A percentile compares a stretch with the other conserved stretches of the same genome.
phyloP scores from a whole-genome alignment of 352 stramenopile species.

The Aphanomyces euteiches region DNA sequence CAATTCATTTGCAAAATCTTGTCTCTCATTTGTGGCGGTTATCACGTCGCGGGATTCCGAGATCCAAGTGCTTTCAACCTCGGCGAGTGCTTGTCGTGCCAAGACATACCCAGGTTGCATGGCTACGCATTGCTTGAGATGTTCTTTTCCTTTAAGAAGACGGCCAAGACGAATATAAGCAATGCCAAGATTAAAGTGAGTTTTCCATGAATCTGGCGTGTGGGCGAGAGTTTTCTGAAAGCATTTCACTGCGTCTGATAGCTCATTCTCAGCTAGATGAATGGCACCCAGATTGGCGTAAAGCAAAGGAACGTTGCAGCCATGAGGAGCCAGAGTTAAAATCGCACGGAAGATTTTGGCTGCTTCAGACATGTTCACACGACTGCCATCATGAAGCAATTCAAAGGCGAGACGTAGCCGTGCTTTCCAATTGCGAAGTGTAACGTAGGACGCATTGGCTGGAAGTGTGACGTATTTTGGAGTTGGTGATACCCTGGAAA shows the following conservation, averaged over 20 bases:
- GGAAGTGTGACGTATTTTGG: neutral
- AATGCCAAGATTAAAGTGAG: slow-evolving; percentile 19
- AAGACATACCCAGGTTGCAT: neutral
- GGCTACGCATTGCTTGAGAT: neutral
- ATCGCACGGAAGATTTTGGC: slow-evolving; percentile 21
- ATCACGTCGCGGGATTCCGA: neutral
- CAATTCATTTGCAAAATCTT: slow-evolving; percentile 26
- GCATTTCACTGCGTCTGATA: slow-evolving; percentile 1
- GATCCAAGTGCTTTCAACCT: neutral
- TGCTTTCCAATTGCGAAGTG: slow-evolving; percentile 20
- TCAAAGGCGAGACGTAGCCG: slow-evolving; percentile 2
- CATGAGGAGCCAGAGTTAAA: neutral
- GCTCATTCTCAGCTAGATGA: neutral
- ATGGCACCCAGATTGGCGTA: slow-evolving; percentile 17
- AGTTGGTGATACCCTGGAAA: neutral
- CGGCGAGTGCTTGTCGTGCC: neutral
- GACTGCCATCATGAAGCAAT: slow-evolving; percentile 1
- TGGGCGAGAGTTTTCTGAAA: neutral
- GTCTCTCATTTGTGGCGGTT: neutral
- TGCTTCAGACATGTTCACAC: slow-evolving; percentile 10
- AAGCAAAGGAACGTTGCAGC: slow-evolving; percentile 2
- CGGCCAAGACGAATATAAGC: slow-evolving; percentile 4
- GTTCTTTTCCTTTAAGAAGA: slow-evolving; percentile 17
- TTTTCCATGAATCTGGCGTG: slow-evolving; percentile 2
- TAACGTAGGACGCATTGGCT: slow-evolving; percentile 12